Conservation (phyloP, 495 filamentous ascomycete species). For the Penicillium pancosmium region DNA sequence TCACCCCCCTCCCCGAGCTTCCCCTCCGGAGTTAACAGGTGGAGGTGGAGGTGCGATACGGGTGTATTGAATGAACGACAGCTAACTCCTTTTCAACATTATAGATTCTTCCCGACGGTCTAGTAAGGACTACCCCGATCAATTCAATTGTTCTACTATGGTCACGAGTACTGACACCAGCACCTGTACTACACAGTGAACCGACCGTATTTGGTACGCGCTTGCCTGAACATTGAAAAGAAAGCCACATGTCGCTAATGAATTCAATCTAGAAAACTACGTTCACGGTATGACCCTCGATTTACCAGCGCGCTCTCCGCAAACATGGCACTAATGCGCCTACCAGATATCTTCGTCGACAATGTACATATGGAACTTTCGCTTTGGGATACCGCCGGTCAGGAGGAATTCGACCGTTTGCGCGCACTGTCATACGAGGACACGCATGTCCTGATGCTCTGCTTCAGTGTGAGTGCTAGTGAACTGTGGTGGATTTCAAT, state of each 20-base stretch:
- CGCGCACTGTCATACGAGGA: conserved; percentile 96
- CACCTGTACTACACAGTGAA: conserved; percentile 55
- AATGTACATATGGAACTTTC: conserved; percentile 94
- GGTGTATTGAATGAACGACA: conserved; percentile 1
- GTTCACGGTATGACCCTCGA: conserved; percentile 75
- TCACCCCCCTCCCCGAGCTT: conserved; percentile 13
- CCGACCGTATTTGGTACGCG: conserved; percentile 87
- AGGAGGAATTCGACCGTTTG: conserved; percentile 98
- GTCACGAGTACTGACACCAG: conserved; percentile 30
- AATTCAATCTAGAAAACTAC: conserved; percentile 74
- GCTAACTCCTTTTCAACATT: conserved; percentile 20
- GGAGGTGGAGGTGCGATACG: not conserved
- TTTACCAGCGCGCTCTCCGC: conserved; percentile 13
- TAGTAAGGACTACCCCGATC: conserved; percentile 60
- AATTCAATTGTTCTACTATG: not conserved
- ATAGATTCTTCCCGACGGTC: conserved; percentile 94
- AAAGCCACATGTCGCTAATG: conserved; percentile 31
- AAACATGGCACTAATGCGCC: conserved; percentile 17
- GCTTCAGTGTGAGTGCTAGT: conserved; percentile 71
- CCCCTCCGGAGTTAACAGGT: not conserved
- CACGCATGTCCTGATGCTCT: conserved; percentile 97
- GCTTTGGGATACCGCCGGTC: conserved; percentile 96
- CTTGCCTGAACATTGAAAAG: conserved; percentile 5
- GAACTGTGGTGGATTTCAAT: not conserved
- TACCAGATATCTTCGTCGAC: conserved; percentile 93